Conservation (phyloP, 2,329 filamentous ascomycete genomes). For the Alternaria sp. region DNA sequence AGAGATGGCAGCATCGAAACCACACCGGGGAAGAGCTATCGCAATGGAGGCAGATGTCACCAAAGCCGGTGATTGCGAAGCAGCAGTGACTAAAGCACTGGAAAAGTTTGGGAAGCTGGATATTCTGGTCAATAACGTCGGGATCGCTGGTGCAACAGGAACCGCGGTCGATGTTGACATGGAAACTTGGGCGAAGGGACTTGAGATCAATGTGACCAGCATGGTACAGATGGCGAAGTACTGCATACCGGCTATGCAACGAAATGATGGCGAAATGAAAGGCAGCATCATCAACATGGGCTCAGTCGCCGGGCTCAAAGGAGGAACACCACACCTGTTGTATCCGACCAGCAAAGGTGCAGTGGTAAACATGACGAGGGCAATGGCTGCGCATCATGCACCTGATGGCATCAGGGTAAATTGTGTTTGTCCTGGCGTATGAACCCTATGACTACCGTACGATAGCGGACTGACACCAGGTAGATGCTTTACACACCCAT, state of each 20-base stretch:
- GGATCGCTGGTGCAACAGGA: slow-evolving; percentile 66
- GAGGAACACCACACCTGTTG: slow-evolving; percentile 62
- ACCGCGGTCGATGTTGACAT: slow-evolving; percentile 70
- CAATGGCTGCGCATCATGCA: slow-evolving; percentile 66
- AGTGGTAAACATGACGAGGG: slow-evolving; percentile 65
- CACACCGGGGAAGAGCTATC: slow-evolving; percentile 52
- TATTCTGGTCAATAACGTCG: slow-evolving; percentile 72
- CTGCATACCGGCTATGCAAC: slow-evolving; percentile 67
- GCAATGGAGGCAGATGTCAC: slow-evolving; percentile 66
- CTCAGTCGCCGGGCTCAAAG: slow-evolving; percentile 66
- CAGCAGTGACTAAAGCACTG: slow-evolving; percentile 54
- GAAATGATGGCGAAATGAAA: slow-evolving; percentile 57
- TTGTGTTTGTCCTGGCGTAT: slow-evolving; percentile 62
- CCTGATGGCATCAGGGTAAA: slow-evolving; percentile 62
- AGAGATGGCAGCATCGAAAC: slow-evolving; percentile 58
- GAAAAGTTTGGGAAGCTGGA: slow-evolving; percentile 65
- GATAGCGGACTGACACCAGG: neutral
- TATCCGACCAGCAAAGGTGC: slow-evolving; percentile 65
- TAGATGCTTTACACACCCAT: slow-evolving; percentile 65
- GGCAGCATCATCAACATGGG: slow-evolving; percentile 70
- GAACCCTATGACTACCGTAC: neutral
- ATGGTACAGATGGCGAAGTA: slow-evolving; percentile 73
- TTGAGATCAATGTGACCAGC: slow-evolving; percentile 70
- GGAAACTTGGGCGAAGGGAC: slow-evolving; percentile 63
- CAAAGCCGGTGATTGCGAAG: slow-evolving; percentile 60